Base-by-base conservation (phyloP, 192 early-diverging fungal genomes). In the Coemansia erecta region DNA sequence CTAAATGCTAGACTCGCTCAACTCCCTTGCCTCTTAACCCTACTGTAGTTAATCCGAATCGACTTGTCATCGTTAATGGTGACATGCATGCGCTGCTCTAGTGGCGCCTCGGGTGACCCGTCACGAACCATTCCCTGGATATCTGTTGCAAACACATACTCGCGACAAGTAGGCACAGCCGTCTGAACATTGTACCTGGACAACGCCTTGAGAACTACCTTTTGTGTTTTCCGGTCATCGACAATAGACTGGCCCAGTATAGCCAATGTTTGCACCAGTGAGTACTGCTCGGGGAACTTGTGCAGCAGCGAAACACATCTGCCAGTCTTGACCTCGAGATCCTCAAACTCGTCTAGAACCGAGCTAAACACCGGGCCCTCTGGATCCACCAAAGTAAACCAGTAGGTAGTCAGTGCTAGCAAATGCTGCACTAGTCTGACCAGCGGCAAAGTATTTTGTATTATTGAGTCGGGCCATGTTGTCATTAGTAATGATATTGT, bases 221-320 rank as follows among this genome's bases (percentile, higher is more conserved):
- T 70, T 45, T 78, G 75, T 21, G 59, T 56, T 23, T 42, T 56
- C 31, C 75, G 69, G 24, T 68, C 60, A 21, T 68, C 69, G 5
- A 78, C 65, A 3, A 44, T 48, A 7, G 69, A 59, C 24, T 64
- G 75, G 10, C 75, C 75, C n/a, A 22, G 14, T n/a, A 45, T 40
- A 6, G 72, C 75, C 44, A 78, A 47, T 11, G 60, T 42, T 24
- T 78, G 61, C 0, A 72, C 75, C 23, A 78, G 62, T 51, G 40
- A 39, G 42, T 68, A 65, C 59, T 78, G 75, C 18, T 47, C 65
- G 7, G 75, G 75, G 26, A 78, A 72, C 64, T 78, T 78, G 68
- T 67, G 56, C 39, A 78, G 55, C 22, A 78, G 62, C 15, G 75
- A 71, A 10, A 78, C 68, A 26, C 75, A 78, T 4, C 75, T 58